Conservation (phyloP, 2,329 filamentous ascomycete species). For the Penicillium sp. region DNA sequence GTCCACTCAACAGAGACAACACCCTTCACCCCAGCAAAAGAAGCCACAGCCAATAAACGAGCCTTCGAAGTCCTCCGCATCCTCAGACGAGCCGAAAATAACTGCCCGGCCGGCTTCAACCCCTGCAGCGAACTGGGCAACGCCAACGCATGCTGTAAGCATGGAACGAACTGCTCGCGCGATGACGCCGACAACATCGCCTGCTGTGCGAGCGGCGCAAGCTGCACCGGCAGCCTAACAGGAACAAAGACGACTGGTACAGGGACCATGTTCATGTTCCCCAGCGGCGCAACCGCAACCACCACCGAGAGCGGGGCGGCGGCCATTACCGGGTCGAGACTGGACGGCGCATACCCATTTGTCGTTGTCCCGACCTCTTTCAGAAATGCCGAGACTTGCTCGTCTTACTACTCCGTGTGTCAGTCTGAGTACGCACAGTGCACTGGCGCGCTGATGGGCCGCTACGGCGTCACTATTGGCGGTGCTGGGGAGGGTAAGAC, state of each 20-base stretch:
- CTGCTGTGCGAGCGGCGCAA: slow-evolving; percentile 58
- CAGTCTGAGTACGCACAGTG: slow-evolving; percentile 48
- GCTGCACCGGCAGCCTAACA: slow-evolving; percentile 56
- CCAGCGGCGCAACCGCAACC: slow-evolving; percentile 31
- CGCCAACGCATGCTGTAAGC: slow-evolving; percentile 55
- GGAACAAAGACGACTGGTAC: slow-evolving; percentile 23
- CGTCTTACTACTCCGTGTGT: slow-evolving; percentile 54
- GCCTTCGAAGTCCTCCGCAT: slow-evolving; percentile 34
- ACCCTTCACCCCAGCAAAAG: slow-evolving; percentile 30
- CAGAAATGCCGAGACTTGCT: slow-evolving; percentile 50
- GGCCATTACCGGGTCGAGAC: slow-evolving; percentile 38
- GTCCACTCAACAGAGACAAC: slow-evolving; percentile 29
- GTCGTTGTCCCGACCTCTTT: slow-evolving; percentile 54
- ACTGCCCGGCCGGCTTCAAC: slow-evolving; percentile 53
- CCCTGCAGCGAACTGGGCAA: slow-evolving; percentile 53
- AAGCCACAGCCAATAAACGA: slow-evolving; percentile 22
- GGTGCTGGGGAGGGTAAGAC: slow-evolving; percentile 51
- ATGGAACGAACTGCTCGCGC: slow-evolving; percentile 53
- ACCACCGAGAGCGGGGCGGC: slow-evolving; percentile 18
- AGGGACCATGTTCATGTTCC: slow-evolving; percentile 35
- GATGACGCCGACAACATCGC: slow-evolving; percentile 58
- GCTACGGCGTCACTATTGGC: slow-evolving; percentile 52
- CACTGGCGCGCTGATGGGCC: slow-evolving; percentile 47
- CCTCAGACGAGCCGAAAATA: slow-evolving; percentile 31
- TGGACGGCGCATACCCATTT: slow-evolving; percentile 53